Evolutionary conservation across 2,329 filamentous ascomycete species (phyloP).

Genomic region (Pseudocercospora fijiensis): DNA sequence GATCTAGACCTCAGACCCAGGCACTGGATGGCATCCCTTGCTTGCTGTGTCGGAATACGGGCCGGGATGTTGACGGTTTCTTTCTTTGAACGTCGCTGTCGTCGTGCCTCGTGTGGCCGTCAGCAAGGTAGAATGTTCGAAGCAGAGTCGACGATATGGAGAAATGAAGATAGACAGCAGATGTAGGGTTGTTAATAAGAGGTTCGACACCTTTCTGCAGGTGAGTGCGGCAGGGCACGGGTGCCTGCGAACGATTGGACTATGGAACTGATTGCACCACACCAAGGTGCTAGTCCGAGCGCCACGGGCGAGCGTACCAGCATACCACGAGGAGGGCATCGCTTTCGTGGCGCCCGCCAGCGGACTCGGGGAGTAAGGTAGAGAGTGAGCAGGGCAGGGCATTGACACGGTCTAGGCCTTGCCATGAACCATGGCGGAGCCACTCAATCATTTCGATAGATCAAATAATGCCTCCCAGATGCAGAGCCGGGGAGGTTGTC

Average conservation of each 20-base stretch:
- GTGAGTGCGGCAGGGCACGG: background rate
- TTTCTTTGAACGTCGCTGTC: background rate
- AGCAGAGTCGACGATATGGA: conserved; percentile 3
- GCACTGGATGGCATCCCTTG: conserved; percentile 22
- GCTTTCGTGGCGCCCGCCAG: background rate
- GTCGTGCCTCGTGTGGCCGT: conserved; percentile 12
- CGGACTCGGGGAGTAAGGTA: background rate
- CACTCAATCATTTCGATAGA: background rate
- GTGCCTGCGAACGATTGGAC: conserved; percentile 13
- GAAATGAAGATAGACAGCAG: conserved; percentile 26
- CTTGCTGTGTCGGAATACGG: conserved; percentile 18
- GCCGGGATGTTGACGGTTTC: conserved; percentile 22
- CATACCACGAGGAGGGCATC: conserved; percentile 1
- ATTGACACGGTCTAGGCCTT: background rate
- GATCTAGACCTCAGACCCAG: conserved; percentile 19
- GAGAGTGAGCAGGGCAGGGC: background rate
- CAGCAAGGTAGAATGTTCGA: conserved; percentile 5
- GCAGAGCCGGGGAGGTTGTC: background rate
- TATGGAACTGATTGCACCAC: conserved; percentile 11
- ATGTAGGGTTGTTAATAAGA: conserved; percentile 6
- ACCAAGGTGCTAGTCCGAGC: conserved; percentile 10
- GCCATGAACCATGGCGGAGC: background rate
- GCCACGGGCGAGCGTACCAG: conserved; percentile 9
- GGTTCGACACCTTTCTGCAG: background rate
- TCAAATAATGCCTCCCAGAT: background rate